Evolutionary conservation across 1,139 yeast species (phyloP), one percentile per base, ranked within the genome.

Genomic region (Hyphopichia wangnamkhiaoensis): DNA sequence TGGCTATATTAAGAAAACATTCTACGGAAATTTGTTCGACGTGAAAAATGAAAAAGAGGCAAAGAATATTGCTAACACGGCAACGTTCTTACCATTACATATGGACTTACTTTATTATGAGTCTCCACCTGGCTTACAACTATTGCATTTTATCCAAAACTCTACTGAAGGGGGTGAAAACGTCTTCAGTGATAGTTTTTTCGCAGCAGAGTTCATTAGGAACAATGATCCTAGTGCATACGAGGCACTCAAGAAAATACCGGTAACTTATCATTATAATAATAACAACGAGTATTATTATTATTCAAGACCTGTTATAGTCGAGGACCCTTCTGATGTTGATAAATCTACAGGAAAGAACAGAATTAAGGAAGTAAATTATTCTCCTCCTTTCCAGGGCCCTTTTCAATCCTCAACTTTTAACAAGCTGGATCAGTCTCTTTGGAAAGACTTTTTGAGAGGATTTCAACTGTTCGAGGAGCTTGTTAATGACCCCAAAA

Each of bases 321-420:
- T 82, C 30, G 87, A 83, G 50, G 79, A 80, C 40, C 68, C 68
- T 5, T 56, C 52, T 45, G 34, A 31, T 19, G 41, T 53, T 17
- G 59, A 56, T 17, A 56, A 58, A 15, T 54, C 63, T 45, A 63
- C 62, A 29, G 50, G 56, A 0, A 46, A 47, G 7, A 54, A 68
- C 1, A 65, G 62, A 9, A 52, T 65, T 35, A 75, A 76, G 45
- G 82, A 75, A 37, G 76, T 85, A 26, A 85, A 84, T 53, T 87
- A 86, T 56, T 80, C 94, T 1, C 95, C 95, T 1, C 94, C 94
- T 10, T 87, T 85, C 66, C 95, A 87, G 54, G 94, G 89, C 0
- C 94, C 94, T 0, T 78, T 81, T 45, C 90, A 84, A 43, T 59
- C 64, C 45, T 30, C 38, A 13, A 35, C 21, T 18, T 23, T 15